phyloP scores from a whole-genome alignment of 192 early-diverging fungal species.

The Entomortierella lignicola region DNA sequence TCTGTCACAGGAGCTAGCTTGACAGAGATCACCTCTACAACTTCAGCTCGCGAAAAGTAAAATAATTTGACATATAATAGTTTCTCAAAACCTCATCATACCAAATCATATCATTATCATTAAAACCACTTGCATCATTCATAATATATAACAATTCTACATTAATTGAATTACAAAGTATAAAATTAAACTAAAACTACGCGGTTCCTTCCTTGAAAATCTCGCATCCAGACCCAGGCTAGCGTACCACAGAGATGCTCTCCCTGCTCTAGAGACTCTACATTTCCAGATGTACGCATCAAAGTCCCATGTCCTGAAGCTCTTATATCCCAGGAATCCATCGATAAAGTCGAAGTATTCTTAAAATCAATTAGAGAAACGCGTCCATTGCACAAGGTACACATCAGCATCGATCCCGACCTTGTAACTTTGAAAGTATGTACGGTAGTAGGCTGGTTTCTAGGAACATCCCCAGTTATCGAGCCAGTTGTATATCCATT shows the following conservation, averaged over 20 bases:
- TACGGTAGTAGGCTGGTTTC: background rate
- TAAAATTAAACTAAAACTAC: constrained; percentile 5
- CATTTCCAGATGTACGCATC: background rate
- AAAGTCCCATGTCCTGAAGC: background rate
- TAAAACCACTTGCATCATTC: too few species aligned
- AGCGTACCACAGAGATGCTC: background rate
- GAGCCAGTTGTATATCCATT: background rate
- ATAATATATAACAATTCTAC: background rate
- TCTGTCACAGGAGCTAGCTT: background rate
- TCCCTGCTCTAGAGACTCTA: background rate
- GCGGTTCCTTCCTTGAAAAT: background rate
- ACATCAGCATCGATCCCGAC: constrained; percentile 38
- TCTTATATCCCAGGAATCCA: background rate
- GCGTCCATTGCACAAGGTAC: constrained; percentile 36
- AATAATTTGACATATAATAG: too few species aligned
- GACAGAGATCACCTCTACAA: background rate
- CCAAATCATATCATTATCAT: background rate
- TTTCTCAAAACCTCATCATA: too few species aligned
- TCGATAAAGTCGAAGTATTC: too few species aligned
- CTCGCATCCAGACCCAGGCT: constrained; percentile 30
- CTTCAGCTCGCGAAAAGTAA: background rate
- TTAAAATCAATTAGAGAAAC: constrained; percentile 40
- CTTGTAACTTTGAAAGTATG: constrained; percentile 31
- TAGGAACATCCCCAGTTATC: background rate
- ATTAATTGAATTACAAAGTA: too few species aligned